These are phyloP conservation scores for Flaveria sonorensis DNA, from an alignment of 129 eudicot genomes.

Conservation along the genomic window DNA sequence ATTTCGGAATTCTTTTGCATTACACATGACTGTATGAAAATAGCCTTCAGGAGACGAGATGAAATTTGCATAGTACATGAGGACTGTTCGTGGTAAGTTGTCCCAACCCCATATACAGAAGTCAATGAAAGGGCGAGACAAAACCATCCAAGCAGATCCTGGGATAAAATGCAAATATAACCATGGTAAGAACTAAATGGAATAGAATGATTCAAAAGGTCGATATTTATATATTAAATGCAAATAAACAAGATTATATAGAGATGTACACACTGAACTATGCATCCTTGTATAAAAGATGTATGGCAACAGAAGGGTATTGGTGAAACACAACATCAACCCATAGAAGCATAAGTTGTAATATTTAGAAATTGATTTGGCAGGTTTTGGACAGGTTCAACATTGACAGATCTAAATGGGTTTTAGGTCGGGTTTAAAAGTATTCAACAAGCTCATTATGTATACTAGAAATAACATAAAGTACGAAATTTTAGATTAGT, in stretches of 20 bases:
- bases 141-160: slow-evolving; percentile 93
- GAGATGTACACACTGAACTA: not conserved
- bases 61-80: slow-evolving; percentile 84
- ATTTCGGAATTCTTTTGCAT: slow-evolving; percentile 59
- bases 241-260: not conserved
- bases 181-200: not conserved
- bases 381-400: too few species aligned
- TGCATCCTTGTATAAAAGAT: not conserved
- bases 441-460: too few species aligned
- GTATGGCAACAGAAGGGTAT: too few species aligned
- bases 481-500: too few species aligned
- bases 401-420: too few species aligned
- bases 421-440: too few species aligned
- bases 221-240: not conserved
- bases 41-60: slow-evolving; percentile 92
- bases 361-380: too few species aligned
- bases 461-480: too few species aligned
- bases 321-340: too few species aligned
- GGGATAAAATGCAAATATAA: slow-evolving; percentile 22
- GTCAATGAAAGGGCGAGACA: slow-evolving; percentile 74
- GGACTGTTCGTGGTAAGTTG: slow-evolving; percentile 72
- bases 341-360: too few species aligned
- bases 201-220: not conserved
- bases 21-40: slow-evolving; percentile 87
- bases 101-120: slow-evolving; percentile 95